Evolutionary conservation across 345 rosid species (phyloP), one percentile per base, ranked within the genome.

Genomic region (Dipteronia sinensis): DNA sequence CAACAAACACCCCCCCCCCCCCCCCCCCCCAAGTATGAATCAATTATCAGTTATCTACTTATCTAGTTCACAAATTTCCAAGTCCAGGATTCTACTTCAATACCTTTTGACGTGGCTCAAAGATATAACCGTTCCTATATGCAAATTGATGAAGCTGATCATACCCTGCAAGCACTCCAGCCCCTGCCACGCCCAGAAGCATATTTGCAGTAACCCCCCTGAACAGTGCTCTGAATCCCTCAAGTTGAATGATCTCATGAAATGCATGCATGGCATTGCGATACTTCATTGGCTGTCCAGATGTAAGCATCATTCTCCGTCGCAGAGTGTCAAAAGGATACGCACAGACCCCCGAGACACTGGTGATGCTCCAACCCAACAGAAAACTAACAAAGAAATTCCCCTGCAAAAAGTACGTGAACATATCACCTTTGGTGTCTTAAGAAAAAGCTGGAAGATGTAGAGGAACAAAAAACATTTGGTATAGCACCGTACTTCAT

Each of bases 121-220:
- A 72, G 15, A 73, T 73, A 66, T 83, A 81, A 68, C 91, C 86
- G 40, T 66, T 87, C 78, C 81, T 81, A 42, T n/a, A 59, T 65
- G 95, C 97, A 71, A 91, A 74, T 79, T 79, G 87, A 66, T 93
- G 94, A 77, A 97, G 91, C 77, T 89, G 91, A 90, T 94, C 98
- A 76, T 92, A 93, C 40, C 98, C 95, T 12, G 98, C 92, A 74
- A 94, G 95, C 68, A 89, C 98, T 63, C 98, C 98, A 20, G 98
- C 99, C 64, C 98, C 99, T 11, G 98, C 98, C 72, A 93, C 82
- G 56, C 98, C 97, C n/a, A 89, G 87, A 78, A 96, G 98, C 94
- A 96, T 94, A 75, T 94, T 96, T 12, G 99, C 98, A 44, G 95
- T 81, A 70, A 89, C 97, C 67, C 95, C 99, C 77, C 91, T 89